These are phyloP conservation scores for Brassica hybrid DNA, from an alignment of 441 rosid species.

Conservation along the genomic window DNA sequence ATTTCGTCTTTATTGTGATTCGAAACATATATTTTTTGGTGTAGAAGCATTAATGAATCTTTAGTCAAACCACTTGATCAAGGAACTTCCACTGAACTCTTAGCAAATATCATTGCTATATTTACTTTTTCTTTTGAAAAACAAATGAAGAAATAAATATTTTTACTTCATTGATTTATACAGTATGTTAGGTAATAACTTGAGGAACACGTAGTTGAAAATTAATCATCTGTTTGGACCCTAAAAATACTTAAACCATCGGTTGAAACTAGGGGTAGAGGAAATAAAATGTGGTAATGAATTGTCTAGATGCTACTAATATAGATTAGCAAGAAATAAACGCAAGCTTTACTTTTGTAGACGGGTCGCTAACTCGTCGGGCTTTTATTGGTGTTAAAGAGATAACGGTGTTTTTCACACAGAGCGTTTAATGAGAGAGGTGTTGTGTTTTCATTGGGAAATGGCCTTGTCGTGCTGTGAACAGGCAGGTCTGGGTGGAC, in stretches of 20 bases:
- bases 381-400: conserved; percentile 27
- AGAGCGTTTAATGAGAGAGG: conserved; percentile 56
- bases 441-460: conserved; percentile 72
- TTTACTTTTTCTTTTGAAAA: neutral
- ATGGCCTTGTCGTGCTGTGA: conserved; percentile 66
- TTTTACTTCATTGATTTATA: neutral
- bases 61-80: too few relatives aligned
- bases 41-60: too few relatives aligned
- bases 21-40: too few relatives aligned
- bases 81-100: too few relatives aligned
- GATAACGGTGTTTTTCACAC: conserved; percentile 51
- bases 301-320: conserved; percentile 39
- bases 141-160: neutral
- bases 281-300: neutral
- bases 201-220: neutral
- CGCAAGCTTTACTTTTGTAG: conserved; percentile 44
- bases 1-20: too few relatives aligned
- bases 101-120: too few relatives aligned
- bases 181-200: neutral
- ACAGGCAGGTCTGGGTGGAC: conserved; percentile 39
- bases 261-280: conserved; percentile 6
- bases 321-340: conserved; percentile 48
- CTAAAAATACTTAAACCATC: neutral
- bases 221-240: neutral
- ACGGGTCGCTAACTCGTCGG: conserved; percentile 28